A percentile compares a stretch with the other conserved stretches of the same genome.
Conservation (phyloP, 768 basidiomycete genomes). For the Termitomyces sp. region DNA sequence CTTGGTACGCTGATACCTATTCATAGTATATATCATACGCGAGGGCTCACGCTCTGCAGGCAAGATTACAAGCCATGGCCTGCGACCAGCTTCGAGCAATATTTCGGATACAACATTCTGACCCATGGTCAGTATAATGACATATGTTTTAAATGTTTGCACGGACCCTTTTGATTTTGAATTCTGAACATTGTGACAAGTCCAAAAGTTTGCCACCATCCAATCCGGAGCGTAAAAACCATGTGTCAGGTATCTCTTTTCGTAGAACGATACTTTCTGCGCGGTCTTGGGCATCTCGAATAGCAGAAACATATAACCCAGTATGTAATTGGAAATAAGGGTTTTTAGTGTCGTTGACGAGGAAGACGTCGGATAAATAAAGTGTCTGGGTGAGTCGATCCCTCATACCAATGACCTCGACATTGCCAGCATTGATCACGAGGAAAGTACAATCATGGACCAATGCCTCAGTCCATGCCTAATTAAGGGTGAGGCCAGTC, state of each 20-base stretch:
- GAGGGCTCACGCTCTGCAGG: background rate
- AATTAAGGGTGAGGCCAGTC: too few relatives aligned
- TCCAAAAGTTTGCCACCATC: background rate
- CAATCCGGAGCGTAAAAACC: background rate
- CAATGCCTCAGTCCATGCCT: conserved; percentile 3
- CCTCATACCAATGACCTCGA: too few relatives aligned
- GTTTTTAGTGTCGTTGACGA: background rate
- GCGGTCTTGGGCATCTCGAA: background rate
- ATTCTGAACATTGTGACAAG: background rate
- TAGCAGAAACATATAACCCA: background rate
- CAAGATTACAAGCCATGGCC: background rate
- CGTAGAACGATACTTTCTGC: background rate
- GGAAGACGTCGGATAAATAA: background rate
- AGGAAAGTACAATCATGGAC: background rate
- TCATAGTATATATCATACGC: background rate
- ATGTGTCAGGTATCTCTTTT: background rate
- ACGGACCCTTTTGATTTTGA: background rate
- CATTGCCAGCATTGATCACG: too few relatives aligned
- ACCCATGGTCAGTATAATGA: background rate
- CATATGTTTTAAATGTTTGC: background rate
- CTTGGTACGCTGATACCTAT: background rate
- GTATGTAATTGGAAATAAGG: background rate
- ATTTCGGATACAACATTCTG: background rate
- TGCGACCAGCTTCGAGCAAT: background rate
- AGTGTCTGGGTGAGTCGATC: background rate